Evolutionary conservation across 495 filamentous ascomycete species (phyloP).

Genomic region (Parachaetomium inaequale): DNA sequence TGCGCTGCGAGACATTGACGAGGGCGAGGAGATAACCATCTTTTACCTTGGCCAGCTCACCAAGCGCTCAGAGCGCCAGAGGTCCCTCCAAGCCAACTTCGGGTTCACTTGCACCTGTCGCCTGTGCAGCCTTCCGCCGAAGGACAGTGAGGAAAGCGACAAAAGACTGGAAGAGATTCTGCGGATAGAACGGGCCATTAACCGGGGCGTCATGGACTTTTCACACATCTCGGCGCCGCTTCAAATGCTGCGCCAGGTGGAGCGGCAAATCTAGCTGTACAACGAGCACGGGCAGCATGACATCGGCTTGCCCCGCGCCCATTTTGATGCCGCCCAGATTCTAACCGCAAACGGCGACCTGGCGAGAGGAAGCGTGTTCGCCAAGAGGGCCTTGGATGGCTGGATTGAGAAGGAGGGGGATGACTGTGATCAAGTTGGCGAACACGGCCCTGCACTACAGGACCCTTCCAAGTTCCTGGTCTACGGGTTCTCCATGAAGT

Average conservation of each 20-base stretch:
- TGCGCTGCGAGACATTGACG: background rate
- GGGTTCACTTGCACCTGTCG: background rate
- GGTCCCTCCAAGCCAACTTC: background rate
- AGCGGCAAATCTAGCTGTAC: background rate
- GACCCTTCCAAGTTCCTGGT: background rate
- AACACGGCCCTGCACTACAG: too few species aligned
- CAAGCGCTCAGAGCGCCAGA: background rate
- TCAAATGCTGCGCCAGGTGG: background rate
- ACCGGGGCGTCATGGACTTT: background rate
- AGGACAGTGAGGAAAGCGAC: background rate
- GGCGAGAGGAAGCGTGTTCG: background rate
- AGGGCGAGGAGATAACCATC: conserved; percentile 1
- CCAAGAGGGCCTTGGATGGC: background rate
- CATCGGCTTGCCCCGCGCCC: background rate
- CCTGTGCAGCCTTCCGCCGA: background rate
- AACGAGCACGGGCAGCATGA: background rate
- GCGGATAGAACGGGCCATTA: background rate
- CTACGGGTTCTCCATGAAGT: background rate
- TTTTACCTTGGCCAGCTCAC: background rate
- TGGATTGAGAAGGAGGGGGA: background rate
- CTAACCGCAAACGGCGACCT: background rate
- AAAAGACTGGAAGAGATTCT: background rate
- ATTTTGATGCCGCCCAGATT: background rate
- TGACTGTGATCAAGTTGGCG: background rate
- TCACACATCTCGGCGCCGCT: background rate